Conservation (phyloP, 176 grass and related monocot genomes). For the Rhynchospora breviuscula region DNA sequence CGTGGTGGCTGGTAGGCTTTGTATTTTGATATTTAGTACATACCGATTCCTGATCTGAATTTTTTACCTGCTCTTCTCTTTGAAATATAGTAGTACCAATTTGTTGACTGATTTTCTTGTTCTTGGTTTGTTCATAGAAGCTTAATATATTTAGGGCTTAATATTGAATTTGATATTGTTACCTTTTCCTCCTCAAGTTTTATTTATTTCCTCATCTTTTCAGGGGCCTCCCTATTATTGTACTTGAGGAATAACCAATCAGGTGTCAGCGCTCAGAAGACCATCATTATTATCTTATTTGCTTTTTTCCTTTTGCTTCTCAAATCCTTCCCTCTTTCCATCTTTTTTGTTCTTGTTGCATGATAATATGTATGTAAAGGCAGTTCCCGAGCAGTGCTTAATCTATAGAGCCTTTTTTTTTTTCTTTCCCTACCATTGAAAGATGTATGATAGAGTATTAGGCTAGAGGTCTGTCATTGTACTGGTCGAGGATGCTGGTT, state of each 20-base stretch:
- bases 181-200: background rate
- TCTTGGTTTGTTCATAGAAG: conserved; percentile 15
- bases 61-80: background rate
- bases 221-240: conserved; percentile 86
- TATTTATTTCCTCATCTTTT: conserved; percentile 19
- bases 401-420: background rate
- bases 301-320: background rate
- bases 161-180: background rate
- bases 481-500: too few species aligned
- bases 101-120: background rate
- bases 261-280: background rate
- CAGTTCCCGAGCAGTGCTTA: background rate
- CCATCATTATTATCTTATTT: background rate
- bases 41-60: background rate
- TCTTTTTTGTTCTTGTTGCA: background rate
- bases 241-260: conserved; percentile 64
- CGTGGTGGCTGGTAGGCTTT: conserved; percentile 68
- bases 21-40: conserved; percentile 10
- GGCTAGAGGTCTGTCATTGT: background rate
- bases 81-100: background rate
- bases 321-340: background rate
- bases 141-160: background rate
- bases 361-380: background rate
- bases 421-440: background rate
- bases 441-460: background rate